These are phyloP conservation scores for Skeletonema grethae DNA, from an alignment of 108 stramenopile species.

Conservation along the genomic window DNA sequence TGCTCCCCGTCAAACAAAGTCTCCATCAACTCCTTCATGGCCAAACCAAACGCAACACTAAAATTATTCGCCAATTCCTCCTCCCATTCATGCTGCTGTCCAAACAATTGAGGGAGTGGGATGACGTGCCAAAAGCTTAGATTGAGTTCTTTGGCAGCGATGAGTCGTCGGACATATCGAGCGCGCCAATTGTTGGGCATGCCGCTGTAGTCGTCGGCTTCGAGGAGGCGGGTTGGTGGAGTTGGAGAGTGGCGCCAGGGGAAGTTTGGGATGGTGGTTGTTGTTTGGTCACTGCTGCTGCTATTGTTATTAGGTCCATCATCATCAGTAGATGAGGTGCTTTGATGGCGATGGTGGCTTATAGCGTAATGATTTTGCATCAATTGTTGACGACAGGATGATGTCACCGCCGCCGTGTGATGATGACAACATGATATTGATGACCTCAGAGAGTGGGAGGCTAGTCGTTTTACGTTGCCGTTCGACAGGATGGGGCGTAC, in stretches of 20 bases:
- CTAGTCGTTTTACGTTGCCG: no score
- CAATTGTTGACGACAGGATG: no score
- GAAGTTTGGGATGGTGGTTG: not conserved
- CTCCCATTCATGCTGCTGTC: constrained; percentile 19
- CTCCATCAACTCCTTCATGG: not conserved
- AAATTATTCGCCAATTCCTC: constrained; percentile 12
- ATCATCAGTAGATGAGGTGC: not conserved
- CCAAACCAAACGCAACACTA: constrained; percentile 15
- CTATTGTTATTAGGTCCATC: no score
- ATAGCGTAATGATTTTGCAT: not conserved
- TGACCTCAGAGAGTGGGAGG: no score
- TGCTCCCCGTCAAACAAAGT: not conserved
- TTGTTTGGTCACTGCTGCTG: no score
- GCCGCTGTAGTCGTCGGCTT: constrained; percentile 4
- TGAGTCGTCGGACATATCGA: constrained; percentile 5
- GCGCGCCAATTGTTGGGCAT: constrained; percentile 8
- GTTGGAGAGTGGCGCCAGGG: constrained; percentile 1
- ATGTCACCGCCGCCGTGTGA: no score
- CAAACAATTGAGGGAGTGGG: constrained; percentile 4
- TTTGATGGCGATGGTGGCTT: not conserved
- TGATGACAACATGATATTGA: no score
- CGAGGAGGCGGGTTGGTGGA: not conserved
- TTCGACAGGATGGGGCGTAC: no score
- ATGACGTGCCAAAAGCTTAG: constrained; percentile 7
- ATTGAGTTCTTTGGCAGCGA: constrained; percentile 16